Evolutionary conservation across 306 rosid species (phyloP), one percentile per base, ranked within the genome.

Genomic region (Arachis stenosperma): DNA sequence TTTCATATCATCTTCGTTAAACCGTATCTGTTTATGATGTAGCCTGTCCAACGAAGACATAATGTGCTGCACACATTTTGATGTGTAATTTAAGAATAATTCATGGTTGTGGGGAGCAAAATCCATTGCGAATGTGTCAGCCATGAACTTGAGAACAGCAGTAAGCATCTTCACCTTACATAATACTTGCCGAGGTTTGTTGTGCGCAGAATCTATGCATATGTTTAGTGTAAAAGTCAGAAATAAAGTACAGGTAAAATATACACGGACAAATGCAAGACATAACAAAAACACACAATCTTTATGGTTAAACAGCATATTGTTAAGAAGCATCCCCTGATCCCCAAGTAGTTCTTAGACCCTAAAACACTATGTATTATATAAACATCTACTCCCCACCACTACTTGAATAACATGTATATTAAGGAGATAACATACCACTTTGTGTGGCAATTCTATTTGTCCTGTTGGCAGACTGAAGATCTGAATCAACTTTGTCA

Each of bases 91-190:
- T 85, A 93, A 86, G 78, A 81, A 84, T 78, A 77, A 56, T 63
- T 53, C 91, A 65, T 83, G 88, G 69, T 75, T 75, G 66, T 76
- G 80, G 74, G 84, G 79, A 79, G 84, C 78, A 81, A 84, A 78
- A 43, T 72, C 83, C 83, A 91, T 79, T 6, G 85, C 79, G 33
- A 79, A 70, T 53, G 84, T 78, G 64, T 91, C 97, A 74, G 83
- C 92, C 76, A 89, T 70, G 88, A 88, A 89, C 88, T 83, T 88
- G 61, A 89, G 90, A 69, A 85, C 84, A 36, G 96, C 83, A 40
- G 93, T 84, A 43, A 91, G 85, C 90, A 88, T 84, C 87, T 88
- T 91, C 89, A 84, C 86, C 84, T 69, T 81, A 77, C 78, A 84
- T 61, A 69, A 63, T 73, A 85, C 77, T 50, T 67, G 82, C 54